Percentiles rank a stretch among this genome's conserved stretches.
These are phyloP conservation scores for Polytrichum formosum DNA, from an alignment of 225 moss, liverwort and hornwort genomes.

Conservation along the genomic window DNA sequence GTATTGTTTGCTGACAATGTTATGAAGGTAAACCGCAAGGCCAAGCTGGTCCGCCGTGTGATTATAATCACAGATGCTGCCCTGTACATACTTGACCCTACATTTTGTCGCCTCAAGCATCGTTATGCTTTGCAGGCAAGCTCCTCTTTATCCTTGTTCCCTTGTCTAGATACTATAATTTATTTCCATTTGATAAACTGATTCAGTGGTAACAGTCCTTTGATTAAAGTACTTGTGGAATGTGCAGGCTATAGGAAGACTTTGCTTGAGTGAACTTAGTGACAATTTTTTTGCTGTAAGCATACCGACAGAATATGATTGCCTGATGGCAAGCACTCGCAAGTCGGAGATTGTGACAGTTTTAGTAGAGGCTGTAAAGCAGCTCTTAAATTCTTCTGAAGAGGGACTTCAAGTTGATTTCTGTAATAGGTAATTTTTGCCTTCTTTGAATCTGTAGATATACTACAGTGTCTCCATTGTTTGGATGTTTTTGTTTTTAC, in stretches of 20 bases:
- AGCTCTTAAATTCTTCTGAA: slow-evolving; percentile 34
- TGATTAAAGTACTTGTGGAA: neutral
- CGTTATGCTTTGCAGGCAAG: slow-evolving; percentile 63
- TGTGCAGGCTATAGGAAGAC: slow-evolving; percentile 54
- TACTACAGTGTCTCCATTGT: too few species aligned
- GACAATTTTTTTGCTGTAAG: slow-evolving; percentile 82
- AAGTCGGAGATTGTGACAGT: slow-evolving; percentile 84
- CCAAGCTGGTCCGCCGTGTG: slow-evolving; percentile 64
- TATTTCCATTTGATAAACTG: neutral
- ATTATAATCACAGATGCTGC: slow-evolving; percentile 78
- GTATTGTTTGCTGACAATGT: slow-evolving; percentile 82
- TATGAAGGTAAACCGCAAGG: slow-evolving; percentile 77
- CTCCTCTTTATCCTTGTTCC: neutral
- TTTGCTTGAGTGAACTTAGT: slow-evolving; percentile 71
- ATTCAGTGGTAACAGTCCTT: too few species aligned
- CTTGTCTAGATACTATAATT: neutral
- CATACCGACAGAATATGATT: slow-evolving; percentile 79
- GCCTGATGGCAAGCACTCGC: slow-evolving; percentile 79
- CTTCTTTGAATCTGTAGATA: neutral
- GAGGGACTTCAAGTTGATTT: slow-evolving; percentile 61
- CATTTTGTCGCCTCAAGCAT: slow-evolving; percentile 71
- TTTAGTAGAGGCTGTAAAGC: slow-evolving; percentile 79
- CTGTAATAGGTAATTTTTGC: slow-evolving; percentile 52
- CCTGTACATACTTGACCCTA: slow-evolving; percentile 68
- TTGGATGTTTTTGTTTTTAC: too few species aligned